Evolutionary conservation across 2,329 filamentous ascomycete species (phyloP), one percentile per base, ranked within the genome.

Genomic region (Aspergillus amoenus): DNA sequence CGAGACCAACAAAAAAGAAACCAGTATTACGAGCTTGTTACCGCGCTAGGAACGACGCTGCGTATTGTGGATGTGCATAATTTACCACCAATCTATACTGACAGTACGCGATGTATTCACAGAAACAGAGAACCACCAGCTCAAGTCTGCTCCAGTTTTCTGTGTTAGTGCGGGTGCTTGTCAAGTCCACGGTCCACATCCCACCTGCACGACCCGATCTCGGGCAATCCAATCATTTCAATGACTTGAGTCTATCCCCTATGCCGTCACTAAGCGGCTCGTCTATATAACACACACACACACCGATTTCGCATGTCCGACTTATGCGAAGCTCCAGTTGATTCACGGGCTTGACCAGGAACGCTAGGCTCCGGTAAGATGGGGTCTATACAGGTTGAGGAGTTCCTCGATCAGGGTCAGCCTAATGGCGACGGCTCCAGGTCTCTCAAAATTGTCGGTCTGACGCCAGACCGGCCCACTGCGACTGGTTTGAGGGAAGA

Each of bases 401-500:
- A 52, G 13, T n/a, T 45, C 43, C 34, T 52, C 24, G 27, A 32
- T 17, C 34, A 37, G 27, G 24, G 40, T 9, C 41, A 58, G 37
- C 46, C 11, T n/a, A 54, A 62, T 54, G 30, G 37, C 47, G 52
- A 52, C 30, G 48, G 52, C 13, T 66, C 66, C 41, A 63, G 56
- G 34, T 64, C 61, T 37, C 71, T 72, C 55, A 57, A 71, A n/a
- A 41, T 76, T n/a, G 40, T 42, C 18, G 65, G 60, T 5, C 66
- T 76, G 55, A 60, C 55, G 11, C 59, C 68, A 32, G 58, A 71
- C 37, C 53, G 68, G 15, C 50, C 39, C 12, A 69, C 66, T 11
- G 62, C 64, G 15, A 77, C 75, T 7, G 67, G 70, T 30, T 68
- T 76, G 65, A 75, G 61, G 56, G 73, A 79, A n/a, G 76, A 78